Percentiles rank a stretch among this genome's conserved stretches.
phyloP scores from a whole-genome alignment of 2,329 filamentous ascomycete species.

The Monosporascus sp. region DNA sequence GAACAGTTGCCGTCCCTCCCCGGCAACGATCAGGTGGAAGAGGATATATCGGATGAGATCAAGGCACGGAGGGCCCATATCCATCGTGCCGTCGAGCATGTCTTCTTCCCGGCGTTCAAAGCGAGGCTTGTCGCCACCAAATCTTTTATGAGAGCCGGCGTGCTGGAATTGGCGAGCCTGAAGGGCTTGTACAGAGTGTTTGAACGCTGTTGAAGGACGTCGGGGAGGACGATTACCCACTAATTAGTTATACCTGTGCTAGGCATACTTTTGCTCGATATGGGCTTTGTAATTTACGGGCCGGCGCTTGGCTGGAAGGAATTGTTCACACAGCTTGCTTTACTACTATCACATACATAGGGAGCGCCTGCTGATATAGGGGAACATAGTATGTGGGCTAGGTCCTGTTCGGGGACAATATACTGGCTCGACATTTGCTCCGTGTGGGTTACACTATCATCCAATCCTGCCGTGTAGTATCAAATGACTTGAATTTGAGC shows the following conservation, averaged over 20 bases:
- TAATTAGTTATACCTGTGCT: neutral
- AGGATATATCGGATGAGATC: constrained; percentile 43
- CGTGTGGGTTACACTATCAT: no score
- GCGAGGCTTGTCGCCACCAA: constrained; percentile 77
- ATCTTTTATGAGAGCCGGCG: constrained; percentile 63
- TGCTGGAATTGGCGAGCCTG: constrained; percentile 84
- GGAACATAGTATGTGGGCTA: neutral
- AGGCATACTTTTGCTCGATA: neutral
- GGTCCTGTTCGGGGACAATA: no score
- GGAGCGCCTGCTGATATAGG: neutral
- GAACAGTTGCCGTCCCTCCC: constrained; percentile 63
- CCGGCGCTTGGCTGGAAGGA: no score
- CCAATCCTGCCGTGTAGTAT: no score
- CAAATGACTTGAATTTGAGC: no score
- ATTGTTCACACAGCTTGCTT: no score
- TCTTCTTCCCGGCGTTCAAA: constrained; percentile 87
- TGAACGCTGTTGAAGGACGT: constrained; percentile 68
- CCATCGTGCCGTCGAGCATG: constrained; percentile 71
- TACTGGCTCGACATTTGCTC: no score
- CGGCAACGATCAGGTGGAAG: constrained; percentile 30
- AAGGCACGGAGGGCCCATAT: constrained; percentile 62
- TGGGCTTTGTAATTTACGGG: neutral
- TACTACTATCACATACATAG: neutral
- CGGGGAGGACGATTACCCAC: neutral
- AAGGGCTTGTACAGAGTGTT: constrained; percentile 94